A percentile compares a stretch with the other conserved stretches of the same genome.
Evolutionary conservation across 768 basidiomycete species (phyloP).

Genomic region (Leccinum broughii): DNA sequence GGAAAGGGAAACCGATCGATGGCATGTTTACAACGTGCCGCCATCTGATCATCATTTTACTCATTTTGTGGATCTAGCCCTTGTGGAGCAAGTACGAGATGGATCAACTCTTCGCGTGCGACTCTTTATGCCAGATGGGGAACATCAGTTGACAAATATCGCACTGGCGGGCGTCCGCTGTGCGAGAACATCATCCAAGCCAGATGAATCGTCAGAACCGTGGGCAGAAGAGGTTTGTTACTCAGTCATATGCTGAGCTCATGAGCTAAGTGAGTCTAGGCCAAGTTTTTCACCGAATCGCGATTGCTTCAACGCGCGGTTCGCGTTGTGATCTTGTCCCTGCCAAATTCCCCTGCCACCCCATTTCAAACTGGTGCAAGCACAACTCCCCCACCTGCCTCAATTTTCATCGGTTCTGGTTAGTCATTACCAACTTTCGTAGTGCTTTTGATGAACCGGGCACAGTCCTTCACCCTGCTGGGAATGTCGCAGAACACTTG

Average conservation of each 20-base stretch:
- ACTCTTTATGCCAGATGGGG: conserved; percentile 81
- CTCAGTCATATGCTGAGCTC: not conserved
- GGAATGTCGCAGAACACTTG: conserved; percentile 91
- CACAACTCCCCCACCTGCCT: conserved; percentile 63
- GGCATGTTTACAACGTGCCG: conserved; percentile 44
- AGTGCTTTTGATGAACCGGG: not conserved
- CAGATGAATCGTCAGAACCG: conserved; percentile 76
- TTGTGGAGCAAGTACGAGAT: conserved; percentile 93
- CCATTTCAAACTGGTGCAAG: conserved; percentile 70
- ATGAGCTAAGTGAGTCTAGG: conserved; percentile 45
- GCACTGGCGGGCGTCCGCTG: conserved; percentile 81
- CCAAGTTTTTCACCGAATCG: conserved; percentile 91
- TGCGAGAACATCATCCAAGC: conserved; percentile 66
- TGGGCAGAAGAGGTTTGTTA: conserved; percentile 84
- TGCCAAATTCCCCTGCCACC: conserved; percentile 75
- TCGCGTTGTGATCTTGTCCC: conserved; percentile 73
- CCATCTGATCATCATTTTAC: not conserved
- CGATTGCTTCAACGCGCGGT: conserved; percentile 80
- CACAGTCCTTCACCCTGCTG: conserved; percentile 84
- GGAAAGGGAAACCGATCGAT: conserved; percentile 90
- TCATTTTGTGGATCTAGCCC: conserved; percentile 47
- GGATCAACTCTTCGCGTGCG: conserved; percentile 89
- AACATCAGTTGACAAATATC: conserved; percentile 90
- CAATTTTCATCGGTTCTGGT: conserved; percentile 89
- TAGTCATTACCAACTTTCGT: conserved; percentile 21